Evolutionary conservation across 306 rosid species (phyloP), one percentile per base, ranked within the genome.

Genomic region (Lathyrus aphaca): DNA sequence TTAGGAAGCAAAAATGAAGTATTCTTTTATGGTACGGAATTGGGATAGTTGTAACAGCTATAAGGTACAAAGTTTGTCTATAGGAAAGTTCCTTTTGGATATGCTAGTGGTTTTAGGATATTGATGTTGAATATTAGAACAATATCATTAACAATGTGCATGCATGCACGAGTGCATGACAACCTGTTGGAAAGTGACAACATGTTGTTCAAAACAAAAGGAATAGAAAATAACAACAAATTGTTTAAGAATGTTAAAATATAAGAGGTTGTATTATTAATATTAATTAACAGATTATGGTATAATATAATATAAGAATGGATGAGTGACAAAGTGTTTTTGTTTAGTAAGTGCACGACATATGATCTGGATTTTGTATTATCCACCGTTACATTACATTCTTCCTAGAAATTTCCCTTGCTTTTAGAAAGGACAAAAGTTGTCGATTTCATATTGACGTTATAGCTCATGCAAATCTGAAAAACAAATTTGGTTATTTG

Each of bases 21-120:
- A 69, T 76, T 57, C 59, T 70, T 66, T 73, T 1, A 17, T 8
- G 29, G 54, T 81, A 79, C 86, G 83, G 79, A 77, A 48, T 8
- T 62, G 44, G 70, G 14, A 53, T 56, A 62, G 64, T 66, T 72
- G 57, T 12, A 60, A 82, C 91, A 84, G 81, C 88, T 80, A 46
- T 46, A 74, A 71, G 74, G 68, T 68, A 68, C 78, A 44, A 44
- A 58, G 25, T 39, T 74, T 83, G 86, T 81, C 75, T 25, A 21
- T 65, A 71, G 77, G 86, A 79, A 79, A 30, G 59, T 79, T 83
- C 81, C 70, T 6, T 30, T 71, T 68, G 69, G 72, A 73, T 54
- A 74, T 79, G 76, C 55, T 5, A 6, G 64, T 32, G 62, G 68
- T 71, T 77, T 16, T 43, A 71, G 38, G 84, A 66, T 71, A 75